Conservation (phyloP, 768 basidiomycete species). For the Filobasidium floriforme region DNA sequence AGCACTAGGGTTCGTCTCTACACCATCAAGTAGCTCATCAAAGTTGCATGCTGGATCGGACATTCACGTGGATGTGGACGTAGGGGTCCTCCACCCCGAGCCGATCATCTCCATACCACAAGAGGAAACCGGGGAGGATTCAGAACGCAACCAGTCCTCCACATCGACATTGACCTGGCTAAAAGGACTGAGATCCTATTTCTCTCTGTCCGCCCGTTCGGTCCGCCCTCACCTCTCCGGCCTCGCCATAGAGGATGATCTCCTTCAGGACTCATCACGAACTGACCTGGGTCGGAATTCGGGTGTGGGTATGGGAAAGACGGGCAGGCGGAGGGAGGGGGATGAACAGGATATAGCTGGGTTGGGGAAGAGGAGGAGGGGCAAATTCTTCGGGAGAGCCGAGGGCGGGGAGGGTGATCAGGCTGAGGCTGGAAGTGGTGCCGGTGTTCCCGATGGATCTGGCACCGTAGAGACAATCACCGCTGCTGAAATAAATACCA, state of each 20-base stretch:
- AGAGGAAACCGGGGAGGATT: no score
- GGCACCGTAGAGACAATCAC: not conserved
- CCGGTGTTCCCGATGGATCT: not conserved
- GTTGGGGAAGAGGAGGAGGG: not conserved
- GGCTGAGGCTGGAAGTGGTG: no score
- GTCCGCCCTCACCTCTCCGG: not conserved
- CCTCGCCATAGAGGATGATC: not conserved
- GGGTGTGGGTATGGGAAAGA: not conserved
- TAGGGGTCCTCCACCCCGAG: no score
- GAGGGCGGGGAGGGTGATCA: not conserved
- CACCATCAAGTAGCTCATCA: no score
- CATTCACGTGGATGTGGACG: no score
- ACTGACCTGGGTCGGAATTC: not conserved
- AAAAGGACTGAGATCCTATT: not conserved
- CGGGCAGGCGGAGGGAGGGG: not conserved
- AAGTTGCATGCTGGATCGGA: no score
- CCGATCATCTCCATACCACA: no score
- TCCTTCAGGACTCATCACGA: not conserved
- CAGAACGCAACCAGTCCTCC: no score
- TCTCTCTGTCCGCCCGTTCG: not conserved
- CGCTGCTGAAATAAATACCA: not conserved
- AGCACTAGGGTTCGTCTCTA: no score
- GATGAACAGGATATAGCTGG: conserved; percentile 6
- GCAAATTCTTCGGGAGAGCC: not conserved
- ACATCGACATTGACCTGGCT: not conserved